Evolutionary conservation across 306 rosid genomes (phyloP).

Genomic region (Bauhinia variegata): DNA sequence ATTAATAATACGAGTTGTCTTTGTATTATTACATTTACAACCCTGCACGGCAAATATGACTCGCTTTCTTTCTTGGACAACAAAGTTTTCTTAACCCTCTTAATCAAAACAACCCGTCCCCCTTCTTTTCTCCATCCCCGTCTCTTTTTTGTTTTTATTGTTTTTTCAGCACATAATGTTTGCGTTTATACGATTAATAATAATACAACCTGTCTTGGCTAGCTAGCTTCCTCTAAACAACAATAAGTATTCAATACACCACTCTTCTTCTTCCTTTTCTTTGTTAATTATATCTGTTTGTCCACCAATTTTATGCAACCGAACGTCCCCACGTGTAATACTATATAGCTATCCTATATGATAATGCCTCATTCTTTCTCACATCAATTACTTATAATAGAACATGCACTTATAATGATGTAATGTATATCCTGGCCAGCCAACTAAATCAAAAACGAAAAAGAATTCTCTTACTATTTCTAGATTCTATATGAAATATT

Average conservation of each 20-base stretch:
- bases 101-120: too few relatives aligned
- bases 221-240: too few relatives aligned
- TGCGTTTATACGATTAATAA: conserved; percentile 41
- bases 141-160: conserved; percentile 45
- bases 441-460: not conserved
- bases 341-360: conserved; percentile 30
- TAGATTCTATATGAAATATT: conserved; percentile 32
- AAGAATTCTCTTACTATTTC: not conserved
- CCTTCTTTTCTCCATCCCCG: too few relatives aligned
- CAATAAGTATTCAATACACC: too few relatives aligned
- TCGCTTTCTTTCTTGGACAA: conserved; percentile 40
- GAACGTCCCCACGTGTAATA: too few relatives aligned
- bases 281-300: conserved; percentile 33
- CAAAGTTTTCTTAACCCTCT: conserved; percentile 65
- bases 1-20: not conserved
- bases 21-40: conserved; percentile 28
- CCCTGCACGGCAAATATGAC: conserved; percentile 54
- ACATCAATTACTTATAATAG: not conserved
- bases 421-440: too few relatives aligned
- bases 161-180: conserved; percentile 37
- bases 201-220: conserved; percentile 40
- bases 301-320: conserved; percentile 40
- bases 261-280: not conserved
- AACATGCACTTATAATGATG: too few relatives aligned
- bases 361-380: conserved; percentile 15